Percentiles rank a stretch among this genome's conserved stretches.
Conservation (phyloP, 2,329 filamentous ascomycete species). For the Ascochyta rabiei region DNA sequence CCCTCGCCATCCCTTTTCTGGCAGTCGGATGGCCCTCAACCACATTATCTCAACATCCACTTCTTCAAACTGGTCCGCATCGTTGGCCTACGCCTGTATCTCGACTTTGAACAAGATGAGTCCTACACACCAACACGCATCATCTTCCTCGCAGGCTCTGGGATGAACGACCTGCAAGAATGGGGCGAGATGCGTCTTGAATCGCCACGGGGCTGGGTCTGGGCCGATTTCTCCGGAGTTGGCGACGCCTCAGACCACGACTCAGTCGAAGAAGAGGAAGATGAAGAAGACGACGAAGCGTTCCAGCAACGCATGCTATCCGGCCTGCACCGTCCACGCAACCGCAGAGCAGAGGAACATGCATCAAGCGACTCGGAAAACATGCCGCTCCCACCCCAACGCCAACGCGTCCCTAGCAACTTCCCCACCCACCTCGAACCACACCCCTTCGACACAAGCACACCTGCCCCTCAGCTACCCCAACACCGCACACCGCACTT, state of each 20-base stretch:
- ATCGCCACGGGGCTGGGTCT: slow-evolving; percentile 86
- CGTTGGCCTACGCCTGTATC: slow-evolving; percentile 77
- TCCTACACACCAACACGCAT: slow-evolving; percentile 97
- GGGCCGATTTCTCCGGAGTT: slow-evolving; percentile 73
- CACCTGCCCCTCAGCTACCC: neutral
- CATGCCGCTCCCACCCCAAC: slow-evolving; percentile 10
- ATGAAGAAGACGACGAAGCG: slow-evolving; percentile 25
- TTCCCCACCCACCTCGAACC: slow-evolving; percentile 11
- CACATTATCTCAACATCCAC: slow-evolving; percentile 81
- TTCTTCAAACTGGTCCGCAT: slow-evolving; percentile 85
- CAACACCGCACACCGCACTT: slow-evolving; percentile 8
- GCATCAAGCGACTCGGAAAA: slow-evolving; percentile 10
- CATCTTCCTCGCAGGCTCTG: slow-evolving; percentile 84
- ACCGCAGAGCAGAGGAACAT: slow-evolving; percentile 15
- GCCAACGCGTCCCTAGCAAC: slow-evolving; percentile 13
- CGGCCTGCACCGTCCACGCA: slow-evolving; percentile 2
- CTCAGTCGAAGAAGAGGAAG: slow-evolving; percentile 24
- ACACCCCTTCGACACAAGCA: slow-evolving; percentile 5
- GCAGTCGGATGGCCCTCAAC: slow-evolving; percentile 87
- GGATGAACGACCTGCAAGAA: slow-evolving; percentile 87
- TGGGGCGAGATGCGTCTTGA: slow-evolving; percentile 82
- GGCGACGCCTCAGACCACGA: slow-evolving; percentile 50
- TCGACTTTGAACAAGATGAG: slow-evolving; percentile 93
- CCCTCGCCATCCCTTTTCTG: slow-evolving; percentile 77
- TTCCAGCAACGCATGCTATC: slow-evolving; percentile 12